Evolutionary conservation across 2,329 filamentous ascomycete species (phyloP), one percentile per base, ranked within the genome.

Genomic region (Fusarium pininemorale): DNA sequence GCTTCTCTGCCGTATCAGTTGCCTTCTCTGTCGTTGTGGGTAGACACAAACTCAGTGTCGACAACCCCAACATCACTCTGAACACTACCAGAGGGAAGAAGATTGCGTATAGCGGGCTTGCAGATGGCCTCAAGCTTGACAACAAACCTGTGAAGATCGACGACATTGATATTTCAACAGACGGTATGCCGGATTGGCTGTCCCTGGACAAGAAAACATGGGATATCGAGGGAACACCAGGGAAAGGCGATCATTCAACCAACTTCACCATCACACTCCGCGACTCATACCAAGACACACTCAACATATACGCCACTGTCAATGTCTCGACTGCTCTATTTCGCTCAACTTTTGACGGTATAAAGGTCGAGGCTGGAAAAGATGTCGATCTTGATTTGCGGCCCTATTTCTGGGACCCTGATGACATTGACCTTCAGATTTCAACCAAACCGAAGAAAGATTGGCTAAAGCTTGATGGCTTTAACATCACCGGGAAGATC

Each of bases 21-120:
- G 83, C 85, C 0, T 97, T 97, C 80, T 90, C 91, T 11, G 88
- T 98, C 41, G 86, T 91, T 5, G 90, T 97, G 26, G 92, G 92
- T 51, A 89, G 86, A 59, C 93, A 95, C 80, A 88, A 91, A 73
- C 84, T 97, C 45, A 88, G 88, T 4, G 92, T 93, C 70, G 87
- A 88, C 6, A 85, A 90, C 15, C 86, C 88, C 11, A 79, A 85
- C 14, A 83, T 94, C 59, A 81, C 83, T 7, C 80, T 93, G 48
- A 91, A 91, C 64, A 86, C 90, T 9, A 91, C 86, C 2, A 81
- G 81, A 42, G 90, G 89, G 6, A 80, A 84, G 20, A 79, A 82
- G 3, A 79, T 94, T 26, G 81, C 80, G 12, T 93, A 91, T 73
- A 82, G 83, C 3, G 84, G 84, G 6, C 84, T 94, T 20, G 78